phyloP scores from a whole-genome alignment of 139 green algal genomes.

The Tetradesmus lagerheimii region DNA sequence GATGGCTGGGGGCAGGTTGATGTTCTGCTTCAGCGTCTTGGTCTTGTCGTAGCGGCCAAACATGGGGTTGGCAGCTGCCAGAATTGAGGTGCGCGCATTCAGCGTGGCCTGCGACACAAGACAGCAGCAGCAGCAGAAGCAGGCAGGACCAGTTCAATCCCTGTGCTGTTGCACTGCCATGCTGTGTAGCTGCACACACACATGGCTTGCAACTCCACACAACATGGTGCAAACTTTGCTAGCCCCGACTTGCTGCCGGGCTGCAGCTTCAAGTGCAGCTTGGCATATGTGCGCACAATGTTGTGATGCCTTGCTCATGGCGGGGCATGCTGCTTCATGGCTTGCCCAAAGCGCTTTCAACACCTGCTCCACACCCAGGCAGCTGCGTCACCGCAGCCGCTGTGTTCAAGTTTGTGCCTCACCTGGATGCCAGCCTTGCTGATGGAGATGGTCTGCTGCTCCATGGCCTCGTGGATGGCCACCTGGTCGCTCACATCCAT shows the following conservation, averaged over 20 bases:
- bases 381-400: no score
- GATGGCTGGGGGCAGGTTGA: slow-evolving; percentile 91
- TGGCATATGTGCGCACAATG: no score
- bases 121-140: not conserved
- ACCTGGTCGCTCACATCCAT: slow-evolving; percentile 95
- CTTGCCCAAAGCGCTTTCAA: no score
- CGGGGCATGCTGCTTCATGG: no score
- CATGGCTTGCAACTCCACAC: not conserved
- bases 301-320: no score
- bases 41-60: slow-evolving; percentile 93
- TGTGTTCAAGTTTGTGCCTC: not conserved
- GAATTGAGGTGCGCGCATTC: slow-evolving; percentile 94
- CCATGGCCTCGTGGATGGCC: slow-evolving; percentile 93
- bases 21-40: slow-evolving; percentile 93
- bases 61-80: slow-evolving; percentile 96
- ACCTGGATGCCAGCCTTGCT: slow-evolving; percentile 97
- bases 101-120: slow-evolving; percentile 83
- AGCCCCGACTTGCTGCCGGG: no score
- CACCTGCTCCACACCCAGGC: no score
- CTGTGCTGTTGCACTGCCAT: not conserved
- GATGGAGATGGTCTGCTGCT: slow-evolving; percentile 99
- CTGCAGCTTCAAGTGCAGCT: no score
- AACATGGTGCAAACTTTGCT: not conserved
- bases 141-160: not conserved
- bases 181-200: not conserved